Evolutionary conservation across 345 rosid species (phyloP), one percentile per base, ranked within the genome.

Genomic region (Linum usitatissimum): DNA sequence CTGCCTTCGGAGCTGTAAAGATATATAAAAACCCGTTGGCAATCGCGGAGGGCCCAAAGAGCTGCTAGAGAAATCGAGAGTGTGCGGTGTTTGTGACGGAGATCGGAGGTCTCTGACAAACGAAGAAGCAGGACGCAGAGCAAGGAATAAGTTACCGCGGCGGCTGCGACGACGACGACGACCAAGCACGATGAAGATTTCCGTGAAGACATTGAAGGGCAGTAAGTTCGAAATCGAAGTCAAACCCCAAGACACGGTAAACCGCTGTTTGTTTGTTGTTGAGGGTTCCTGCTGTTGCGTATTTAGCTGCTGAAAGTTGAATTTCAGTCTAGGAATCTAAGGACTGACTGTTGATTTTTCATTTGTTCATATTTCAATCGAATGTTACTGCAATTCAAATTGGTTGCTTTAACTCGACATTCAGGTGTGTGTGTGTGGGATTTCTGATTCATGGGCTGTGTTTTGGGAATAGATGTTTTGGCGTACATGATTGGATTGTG

Each of bases 181-280:
- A 23, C 28, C 28, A 23, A 23, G 28, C 62, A 81, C 73, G 54
- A 87, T 87, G 90, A 87, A 81, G 88, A 66, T 84, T 78, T 83
- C 75, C 61, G 80, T 87, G 3, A 87, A 84, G 78, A 84, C 90
- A 60, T 85, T 87, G 79, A 87, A 81, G 69, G 91, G 91, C 17
- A 74, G 84, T 36, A 64, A 71, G 75, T 87, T 87, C 80, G 85
- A 84, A 51, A 68, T 87, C 79, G 83, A 87, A 74, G 95, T 87
- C 5, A 76, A 77, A 18, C 85, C 90, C 3, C 66, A 76, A 51
- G 91, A 87, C 66, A 64, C 71, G 79, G 91, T 87, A 57, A 21
- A 62, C 18, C 55, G 57, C 18, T 51, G 18, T 13, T 30, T 39
- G 8, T 31, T 23, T 13, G 17, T 20, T 3, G 10, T 30, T 42